Percentiles rank a stretch among this genome's conserved stretches.
Conservation (phyloP, 1,139 yeast genomes). For the Pichiaceae sp. region DNA sequence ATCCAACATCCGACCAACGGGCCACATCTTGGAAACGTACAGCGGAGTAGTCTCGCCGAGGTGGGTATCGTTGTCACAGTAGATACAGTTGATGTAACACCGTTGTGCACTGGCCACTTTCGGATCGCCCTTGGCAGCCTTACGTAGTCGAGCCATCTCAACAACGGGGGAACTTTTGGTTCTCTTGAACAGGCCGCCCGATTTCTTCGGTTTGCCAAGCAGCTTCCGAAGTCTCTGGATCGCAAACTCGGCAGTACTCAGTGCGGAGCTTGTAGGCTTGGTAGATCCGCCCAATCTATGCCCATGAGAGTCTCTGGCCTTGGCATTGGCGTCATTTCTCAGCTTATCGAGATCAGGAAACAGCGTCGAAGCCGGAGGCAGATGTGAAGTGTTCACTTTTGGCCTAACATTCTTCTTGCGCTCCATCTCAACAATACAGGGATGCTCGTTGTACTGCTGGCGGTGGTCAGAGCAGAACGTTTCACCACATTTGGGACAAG, state of each 20-base stretch:
- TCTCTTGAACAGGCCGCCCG: not conserved
- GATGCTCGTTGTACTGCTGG: constrained; percentile 15
- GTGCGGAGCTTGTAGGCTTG: constrained; percentile 7
- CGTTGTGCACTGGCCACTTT: constrained; percentile 48
- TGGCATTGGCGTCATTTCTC: constrained; percentile 25
- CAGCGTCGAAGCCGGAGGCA: constrained; percentile 29
- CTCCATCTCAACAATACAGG: constrained; percentile 10
- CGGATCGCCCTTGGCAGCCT: constrained; percentile 61
- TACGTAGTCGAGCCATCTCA: constrained; percentile 36
- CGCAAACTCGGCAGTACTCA: constrained; percentile 11
- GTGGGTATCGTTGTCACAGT: constrained; percentile 24
- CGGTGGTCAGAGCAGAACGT: constrained; percentile 56
- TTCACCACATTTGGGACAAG: constrained; percentile 48
- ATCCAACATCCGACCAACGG: constrained; percentile 74
- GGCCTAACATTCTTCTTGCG: constrained; percentile 6
- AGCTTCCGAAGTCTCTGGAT: constrained; percentile 9
- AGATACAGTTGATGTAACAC: constrained; percentile 52
- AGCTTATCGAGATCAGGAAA: constrained; percentile 52
- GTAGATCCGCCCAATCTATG: constrained; percentile 7
- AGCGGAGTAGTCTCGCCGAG: constrained; percentile 30
- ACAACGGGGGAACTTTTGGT: constrained; percentile 18
- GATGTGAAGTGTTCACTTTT: constrained; percentile 6
- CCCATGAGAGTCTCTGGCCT: constrained; percentile 7
- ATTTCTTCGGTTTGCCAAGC: constrained; percentile 14
- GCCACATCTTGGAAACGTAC: constrained; percentile 57